Base-by-base conservation (phyloP, 2,329 filamentous ascomycete species). In the Nemania sp. region DNA sequence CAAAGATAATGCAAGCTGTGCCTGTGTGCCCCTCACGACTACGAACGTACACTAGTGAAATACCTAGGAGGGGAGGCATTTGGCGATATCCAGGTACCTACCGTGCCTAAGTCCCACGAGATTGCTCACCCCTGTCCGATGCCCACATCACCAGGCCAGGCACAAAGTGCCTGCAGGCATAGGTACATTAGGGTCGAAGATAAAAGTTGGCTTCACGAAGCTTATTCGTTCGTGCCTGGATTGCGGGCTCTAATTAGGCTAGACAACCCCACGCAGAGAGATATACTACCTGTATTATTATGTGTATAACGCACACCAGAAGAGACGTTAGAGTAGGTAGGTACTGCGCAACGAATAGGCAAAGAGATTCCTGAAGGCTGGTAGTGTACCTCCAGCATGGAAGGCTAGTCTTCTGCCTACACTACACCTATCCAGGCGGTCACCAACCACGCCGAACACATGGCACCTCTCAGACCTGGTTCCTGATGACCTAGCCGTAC, bases 381-480 rank as follows among this genome's bases (percentile, higher is more conserved):
- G 25, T 29, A 3, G 4, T 7, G 25, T 3, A 29, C 7, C 25
- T 29, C 25, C 25, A 29, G 25, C 25, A 29, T 29, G 25, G 3
- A 29, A 3, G 3, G 25, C 25, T n/a, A n/a, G n/a, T n/a, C n/a
- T n/a, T n/a, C n/a, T n/a, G n/a, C n/a, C n/a, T n/a, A n/a, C n/a
- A n/a, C 25, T 29, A 29, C 25, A 29, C 25, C 25, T 29, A 29
- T 29, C 25, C 9, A 47, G 51, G 49, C 49, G 60, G 54, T 39
- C 45, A 51, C 29, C 52, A 61, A 62, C 54, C 46, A 54, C 62
- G 46, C 40, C 37, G 51, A 68, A 70, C 68, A 70, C 65, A 66
- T 69, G 67, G 67, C 68, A 67, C 64, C 68, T 67, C 57, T 62
- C 52, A 58, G 61, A 54, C 61, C 65, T 60, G 67, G 60, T 69